These are phyloP conservation scores for Curvularia eragrostidis DNA, from an alignment of 2,329 filamentous ascomycete species.

Conservation along the genomic window DNA sequence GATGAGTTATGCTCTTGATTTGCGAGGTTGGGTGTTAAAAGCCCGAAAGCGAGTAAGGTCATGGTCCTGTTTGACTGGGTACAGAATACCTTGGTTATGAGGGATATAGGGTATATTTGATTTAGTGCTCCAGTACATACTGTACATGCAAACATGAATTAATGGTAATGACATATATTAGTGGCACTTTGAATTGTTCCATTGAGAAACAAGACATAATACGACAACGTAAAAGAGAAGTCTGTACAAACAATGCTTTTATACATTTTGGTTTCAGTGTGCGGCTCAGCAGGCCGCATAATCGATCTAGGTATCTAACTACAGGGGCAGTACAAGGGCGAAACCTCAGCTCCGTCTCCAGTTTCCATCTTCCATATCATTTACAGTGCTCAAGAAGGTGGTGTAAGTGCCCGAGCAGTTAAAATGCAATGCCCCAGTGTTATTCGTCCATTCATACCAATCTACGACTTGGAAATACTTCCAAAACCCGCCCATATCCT, in stretches of 20 bases:
- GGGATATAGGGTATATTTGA: not conserved
- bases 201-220: not conserved
- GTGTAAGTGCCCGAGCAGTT: conserved; percentile 39
- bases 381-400: conserved; percentile 25
- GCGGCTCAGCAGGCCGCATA: conserved; percentile 16
- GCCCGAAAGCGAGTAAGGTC: not conserved
- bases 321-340: conserved; percentile 33
- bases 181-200: not conserved
- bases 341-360: conserved; percentile 17
- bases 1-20: not conserved
- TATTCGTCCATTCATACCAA: conserved; percentile 43
- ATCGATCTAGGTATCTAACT: conserved; percentile 37
- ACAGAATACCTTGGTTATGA: not conserved
- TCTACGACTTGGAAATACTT: conserved; percentile 41
- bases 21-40: not conserved
- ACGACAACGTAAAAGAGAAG: not conserved
- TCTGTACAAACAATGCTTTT: too few species aligned
- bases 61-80: not conserved
- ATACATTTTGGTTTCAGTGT: not conserved
- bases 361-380: not conserved
- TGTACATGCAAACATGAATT: not conserved
- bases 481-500: not conserved
- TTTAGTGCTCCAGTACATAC: not conserved
- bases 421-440: conserved; percentile 37
- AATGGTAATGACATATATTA: not conserved